phyloP scores from a whole-genome alignment of 2,329 filamentous ascomycete species.

The Penicillium frequentans region DNA sequence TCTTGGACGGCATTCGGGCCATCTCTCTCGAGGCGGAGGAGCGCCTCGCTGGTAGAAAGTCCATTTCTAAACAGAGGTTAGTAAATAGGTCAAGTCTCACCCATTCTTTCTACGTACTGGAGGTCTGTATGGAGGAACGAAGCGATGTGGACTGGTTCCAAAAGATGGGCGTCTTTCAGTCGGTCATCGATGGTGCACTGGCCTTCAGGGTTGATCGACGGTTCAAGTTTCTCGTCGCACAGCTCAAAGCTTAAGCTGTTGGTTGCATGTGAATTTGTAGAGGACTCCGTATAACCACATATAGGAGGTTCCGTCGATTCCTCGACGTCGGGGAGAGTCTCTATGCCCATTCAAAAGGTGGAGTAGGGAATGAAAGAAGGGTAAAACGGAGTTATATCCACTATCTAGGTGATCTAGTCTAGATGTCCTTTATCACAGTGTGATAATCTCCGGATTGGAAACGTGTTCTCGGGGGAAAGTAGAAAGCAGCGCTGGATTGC shows the following conservation, averaged over 20 bases:
- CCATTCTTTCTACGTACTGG: conserved; percentile 9
- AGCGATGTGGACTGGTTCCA: conserved; percentile 13
- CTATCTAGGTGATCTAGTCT: conserved; percentile 1
- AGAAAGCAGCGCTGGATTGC: not conserved
- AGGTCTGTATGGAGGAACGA: conserved; percentile 17
- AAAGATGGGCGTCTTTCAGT: conserved; percentile 13
- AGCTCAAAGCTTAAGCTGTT: conserved; percentile 14
- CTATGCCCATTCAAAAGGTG: conserved; percentile 42
- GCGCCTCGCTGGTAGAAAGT: conserved; percentile 62
- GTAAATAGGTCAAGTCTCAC: not conserved
- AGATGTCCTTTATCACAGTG: not conserved
- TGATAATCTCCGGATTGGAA: not conserved
- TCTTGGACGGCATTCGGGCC: conserved; percentile 71
- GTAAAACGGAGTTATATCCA: not conserved
- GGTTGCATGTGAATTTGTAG: conserved; percentile 19
- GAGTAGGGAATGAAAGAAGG: conserved; percentile 4
- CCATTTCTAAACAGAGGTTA: conserved; percentile 51
- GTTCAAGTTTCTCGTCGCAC: conserved; percentile 17
- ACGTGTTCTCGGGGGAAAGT: not conserved
- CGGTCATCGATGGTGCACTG: not conserved
- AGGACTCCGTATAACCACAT: conserved; percentile 32
- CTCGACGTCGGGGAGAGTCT: conserved; percentile 41
- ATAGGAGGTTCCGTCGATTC: conserved; percentile 44
- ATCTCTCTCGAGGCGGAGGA: conserved; percentile 64
- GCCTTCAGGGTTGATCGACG: not conserved